A percentile compares a stretch with the other conserved stretches of the same genome.
Evolutionary conservation across 2,329 filamentous ascomycete species (phyloP).

Genomic region (Cladorrhinum sp.): DNA sequence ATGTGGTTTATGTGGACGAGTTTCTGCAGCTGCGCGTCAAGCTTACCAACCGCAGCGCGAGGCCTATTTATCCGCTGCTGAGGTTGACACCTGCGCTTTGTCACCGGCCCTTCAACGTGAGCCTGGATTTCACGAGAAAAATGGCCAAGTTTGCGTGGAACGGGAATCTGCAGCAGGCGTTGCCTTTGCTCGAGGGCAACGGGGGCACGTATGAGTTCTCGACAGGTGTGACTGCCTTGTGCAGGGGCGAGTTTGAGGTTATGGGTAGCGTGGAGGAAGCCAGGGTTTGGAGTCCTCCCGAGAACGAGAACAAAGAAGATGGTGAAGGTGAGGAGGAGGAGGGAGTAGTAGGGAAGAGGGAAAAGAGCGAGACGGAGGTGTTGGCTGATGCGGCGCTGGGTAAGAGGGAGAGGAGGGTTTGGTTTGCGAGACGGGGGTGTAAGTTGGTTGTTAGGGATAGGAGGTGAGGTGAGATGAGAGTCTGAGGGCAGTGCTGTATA

Average conservation of each 20-base stretch:
- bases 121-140: slow-evolving; percentile 77
- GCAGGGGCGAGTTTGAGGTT: slow-evolving; percentile 79
- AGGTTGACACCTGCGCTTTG: slow-evolving; percentile 74
- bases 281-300: slow-evolving; percentile 46
- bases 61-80: slow-evolving; percentile 68
- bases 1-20: slow-evolving; percentile 48
- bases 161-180: slow-evolving; percentile 72
- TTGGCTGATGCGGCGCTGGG: slow-evolving; percentile 59
- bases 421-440: slow-evolving; percentile 60
- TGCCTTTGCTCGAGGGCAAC: slow-evolving; percentile 61
- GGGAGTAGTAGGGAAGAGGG: slow-evolving; percentile 24
- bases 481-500: slow-evolving; percentile 8
- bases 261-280: slow-evolving; percentile 80
- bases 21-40: slow-evolving; percentile 69
- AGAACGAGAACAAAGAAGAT: slow-evolving; percentile 32
- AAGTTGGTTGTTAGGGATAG: slow-evolving; percentile 52
- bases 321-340: slow-evolving; percentile 26
- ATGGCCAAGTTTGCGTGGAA: slow-evolving; percentile 69
- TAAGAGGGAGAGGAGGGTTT: slow-evolving; percentile 59
- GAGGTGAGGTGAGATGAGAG: slow-evolving; percentile 14
- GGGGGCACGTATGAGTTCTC: slow-evolving; percentile 54
- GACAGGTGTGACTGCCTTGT: slow-evolving; percentile 71
- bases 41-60: slow-evolving; percentile 69
- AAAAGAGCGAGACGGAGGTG: slow-evolving; percentile 47
- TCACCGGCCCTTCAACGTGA: slow-evolving; percentile 67